A percentile compares a stretch with the other conserved stretches of the same genome.
These are phyloP conservation scores for Populus alba DNA, from an alignment of 345 rosid species.

Conservation along the genomic window DNA sequence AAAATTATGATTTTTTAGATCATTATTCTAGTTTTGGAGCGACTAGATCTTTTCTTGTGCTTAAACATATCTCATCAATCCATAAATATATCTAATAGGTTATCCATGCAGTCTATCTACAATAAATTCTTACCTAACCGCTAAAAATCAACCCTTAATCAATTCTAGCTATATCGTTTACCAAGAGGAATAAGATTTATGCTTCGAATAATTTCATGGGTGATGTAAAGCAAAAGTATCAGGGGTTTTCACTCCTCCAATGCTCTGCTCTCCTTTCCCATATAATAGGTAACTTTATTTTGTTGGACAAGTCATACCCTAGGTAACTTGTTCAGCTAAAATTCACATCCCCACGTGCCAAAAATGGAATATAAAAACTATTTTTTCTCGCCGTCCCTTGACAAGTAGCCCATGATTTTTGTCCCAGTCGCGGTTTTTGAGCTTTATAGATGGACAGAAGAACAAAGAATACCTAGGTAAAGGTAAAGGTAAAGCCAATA, in stretches of 20 bases:
- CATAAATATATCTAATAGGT: too few species aligned
- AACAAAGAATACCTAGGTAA: constrained; percentile 9
- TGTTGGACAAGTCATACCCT: not conserved
- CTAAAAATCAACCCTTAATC: too few species aligned
- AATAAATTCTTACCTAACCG: too few species aligned
- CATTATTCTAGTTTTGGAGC: accelerated
- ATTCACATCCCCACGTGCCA: constrained; percentile 59
- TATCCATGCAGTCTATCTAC: too few species aligned
- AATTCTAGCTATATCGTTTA: not conserved
- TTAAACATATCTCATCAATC: too few species aligned
- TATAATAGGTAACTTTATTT: constrained; percentile 18
- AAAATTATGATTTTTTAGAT: too few species aligned
- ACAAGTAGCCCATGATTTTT: constrained; percentile 21
- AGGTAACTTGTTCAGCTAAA: constrained; percentile 72
- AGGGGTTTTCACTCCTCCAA: constrained; percentile 19
- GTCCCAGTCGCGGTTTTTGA: constrained; percentile 16
- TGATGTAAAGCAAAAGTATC: constrained; percentile 43
- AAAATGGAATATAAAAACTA: constrained; percentile 16
- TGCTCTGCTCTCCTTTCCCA: constrained; percentile 34
- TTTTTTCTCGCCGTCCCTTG: constrained; percentile 7
- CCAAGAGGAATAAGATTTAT: constrained; percentile 35
- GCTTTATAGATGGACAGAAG: constrained; percentile 17
- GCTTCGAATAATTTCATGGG: constrained; percentile 47
- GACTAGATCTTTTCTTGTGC: accelerated
- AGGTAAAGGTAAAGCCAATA: constrained; percentile 18